Evolutionary conservation across 495 filamentous ascomycete genomes (phyloP).

Genomic region (Lichina pygmaea): DNA sequence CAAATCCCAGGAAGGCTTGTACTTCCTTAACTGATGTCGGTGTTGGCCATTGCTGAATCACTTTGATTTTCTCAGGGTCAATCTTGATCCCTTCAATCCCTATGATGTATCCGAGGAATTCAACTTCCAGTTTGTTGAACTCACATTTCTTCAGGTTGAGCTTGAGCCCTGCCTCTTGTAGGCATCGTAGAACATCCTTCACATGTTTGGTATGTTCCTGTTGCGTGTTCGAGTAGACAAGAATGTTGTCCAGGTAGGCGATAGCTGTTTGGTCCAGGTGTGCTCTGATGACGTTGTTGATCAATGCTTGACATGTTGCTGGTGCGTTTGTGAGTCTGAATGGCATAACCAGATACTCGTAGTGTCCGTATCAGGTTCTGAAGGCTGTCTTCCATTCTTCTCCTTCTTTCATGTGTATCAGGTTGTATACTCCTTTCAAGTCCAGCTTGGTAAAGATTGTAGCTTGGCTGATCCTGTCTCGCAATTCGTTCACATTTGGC

Average conservation of each 20-base stretch:
- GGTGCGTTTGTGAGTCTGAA: conserved; percentile 1
- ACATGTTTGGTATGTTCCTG: no score
- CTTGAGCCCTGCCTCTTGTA: not conserved
- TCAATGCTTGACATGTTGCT: not conserved
- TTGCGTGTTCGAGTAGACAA: not conserved
- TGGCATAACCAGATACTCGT: conserved; percentile 1
- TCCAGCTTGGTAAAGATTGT: not conserved
- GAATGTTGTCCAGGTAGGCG: conserved; percentile 1
- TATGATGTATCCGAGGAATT: not conserved
- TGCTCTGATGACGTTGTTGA: not conserved
- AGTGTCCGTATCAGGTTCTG: not conserved
- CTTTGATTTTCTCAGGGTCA: not conserved
- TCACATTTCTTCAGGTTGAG: conserved; percentile 1
- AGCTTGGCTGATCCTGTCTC: no score
- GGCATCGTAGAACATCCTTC: no score
- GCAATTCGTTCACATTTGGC: no score
- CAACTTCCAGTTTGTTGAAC: not conserved
- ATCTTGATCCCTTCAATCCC: not conserved
- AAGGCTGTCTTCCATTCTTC: conserved; percentile 2
- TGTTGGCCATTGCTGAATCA: not conserved
- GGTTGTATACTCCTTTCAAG: not conserved
- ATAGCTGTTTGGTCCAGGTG: not conserved
- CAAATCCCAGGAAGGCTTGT: not conserved
- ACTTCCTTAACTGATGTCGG: not conserved
- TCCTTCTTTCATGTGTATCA: not conserved